Evolutionary conservation across 2,329 filamentous ascomycete genomes (phyloP), one percentile per base, ranked within the genome.

Genomic region (Claviceps citrina): DNA sequence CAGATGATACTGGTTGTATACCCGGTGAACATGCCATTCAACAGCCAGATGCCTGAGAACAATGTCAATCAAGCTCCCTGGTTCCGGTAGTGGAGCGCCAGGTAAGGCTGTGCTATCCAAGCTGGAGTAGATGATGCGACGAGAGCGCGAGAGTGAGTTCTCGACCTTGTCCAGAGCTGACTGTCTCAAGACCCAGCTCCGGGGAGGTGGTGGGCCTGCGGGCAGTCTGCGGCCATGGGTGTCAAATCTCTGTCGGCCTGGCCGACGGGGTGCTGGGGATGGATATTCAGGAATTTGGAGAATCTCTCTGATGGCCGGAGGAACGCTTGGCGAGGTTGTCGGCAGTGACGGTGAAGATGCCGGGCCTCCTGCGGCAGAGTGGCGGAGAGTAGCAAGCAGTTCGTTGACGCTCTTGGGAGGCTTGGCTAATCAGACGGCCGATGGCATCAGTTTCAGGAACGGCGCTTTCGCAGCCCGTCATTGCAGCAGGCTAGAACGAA

Each of bases 201-300:
- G 63, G 2, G 75, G 75, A 18, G 75, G 67, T 20, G 73, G 66
- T 18, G 75, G 75, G 0, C 75, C 75, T 2, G 75, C 64, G 8
- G 74, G 73, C 16, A 67, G 55, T 41, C 71, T 64, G 41, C 67
- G 62, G 15, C 71, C 71, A 50, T 61, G 56, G 13, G 54, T 54
- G 49, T 70, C 69, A 31, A 67, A 57, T 43, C 61, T 55, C 37
- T 52, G 49, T 39, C 66, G 61, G 43, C 52, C 52, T 19, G 58
- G 59, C 32, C 65, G 61, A 41, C 71, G 63, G 20, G 71, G 70
- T 20, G 55, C 54, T 22, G 70, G 72, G 8, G 63, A 54, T 19
- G 71, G 71, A 22, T 68, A 68, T 49, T 76, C 72, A 43, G 72
- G 72, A 41, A 76, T 65, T 49, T 73, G 67, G 38, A 79, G 67